A percentile compares a stretch with the other conserved stretches of the same genome.
These are phyloP conservation scores for Clarireedia homoeocarpa DNA, from an alignment of 2,329 filamentous ascomycete species.

Conservation along the genomic window DNA sequence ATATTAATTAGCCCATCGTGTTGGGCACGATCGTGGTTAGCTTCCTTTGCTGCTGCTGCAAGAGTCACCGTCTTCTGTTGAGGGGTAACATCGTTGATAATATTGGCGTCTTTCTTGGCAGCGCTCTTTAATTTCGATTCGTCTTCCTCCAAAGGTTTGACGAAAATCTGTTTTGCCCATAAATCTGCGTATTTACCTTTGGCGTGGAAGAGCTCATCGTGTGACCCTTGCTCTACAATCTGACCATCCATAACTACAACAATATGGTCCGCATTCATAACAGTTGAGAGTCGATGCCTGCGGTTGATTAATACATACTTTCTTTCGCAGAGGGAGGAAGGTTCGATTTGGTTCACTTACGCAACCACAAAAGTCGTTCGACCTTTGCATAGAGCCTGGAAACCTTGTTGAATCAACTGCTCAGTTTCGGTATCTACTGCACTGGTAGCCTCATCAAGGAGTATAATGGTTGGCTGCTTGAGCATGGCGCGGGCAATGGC, in stretches of 20 bases:
- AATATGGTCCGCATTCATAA: conserved; percentile 46
- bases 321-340: background rate
- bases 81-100: conserved; percentile 27
- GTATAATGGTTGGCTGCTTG: conserved; percentile 84
- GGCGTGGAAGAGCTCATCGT: conserved; percentile 38
- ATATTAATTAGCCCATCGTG: background rate
- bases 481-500: conserved; percentile 87
- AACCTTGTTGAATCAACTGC: conserved; percentile 69
- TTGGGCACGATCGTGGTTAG: conserved; percentile 9
- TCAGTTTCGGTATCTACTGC: conserved; percentile 93
- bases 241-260: conserved; percentile 44
- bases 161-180: conserved; percentile 41
- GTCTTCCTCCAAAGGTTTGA: conserved; percentile 19
- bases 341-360: conserved; percentile 15
- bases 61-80: conserved; percentile 14
- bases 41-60: conserved; percentile 14
- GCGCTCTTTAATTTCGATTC: conserved; percentile 21
- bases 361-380: conserved; percentile 40
- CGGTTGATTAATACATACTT: conserved; percentile 9
- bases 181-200: conserved; percentile 43
- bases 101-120: conserved; percentile 19
- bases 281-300: conserved; percentile 43
- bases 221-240: conserved; percentile 44
- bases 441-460: conserved; percentile 92
- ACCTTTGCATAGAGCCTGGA: conserved; percentile 38